phyloP scores from a whole-genome alignment of 371 early-diverging fungal species.

The Chytridiales sp. region DNA sequence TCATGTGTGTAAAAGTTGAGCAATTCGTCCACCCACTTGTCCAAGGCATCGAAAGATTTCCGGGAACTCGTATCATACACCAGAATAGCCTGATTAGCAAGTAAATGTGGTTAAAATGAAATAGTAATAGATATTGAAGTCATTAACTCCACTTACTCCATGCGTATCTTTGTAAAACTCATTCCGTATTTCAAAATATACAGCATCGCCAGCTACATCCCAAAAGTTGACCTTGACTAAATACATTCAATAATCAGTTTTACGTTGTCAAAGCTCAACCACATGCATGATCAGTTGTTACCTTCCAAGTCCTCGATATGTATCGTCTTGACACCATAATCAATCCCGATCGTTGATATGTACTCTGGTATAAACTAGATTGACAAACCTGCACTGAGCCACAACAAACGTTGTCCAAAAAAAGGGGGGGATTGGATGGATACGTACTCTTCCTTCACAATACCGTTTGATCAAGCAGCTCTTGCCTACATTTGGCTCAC shows the following conservation, averaged over 20 bases:
- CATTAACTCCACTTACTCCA: conserved; percentile 30
- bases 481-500: conserved; percentile 53
- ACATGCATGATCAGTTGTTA: conserved; percentile 11
- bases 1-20: conserved; percentile 25
- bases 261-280: background rate
- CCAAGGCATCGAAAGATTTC: conserved; percentile 36
- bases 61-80: conserved; percentile 41
- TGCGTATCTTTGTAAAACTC: conserved; percentile 61
- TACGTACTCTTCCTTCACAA: conserved; percentile 51
- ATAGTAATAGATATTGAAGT: no score
- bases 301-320: conserved; percentile 37
- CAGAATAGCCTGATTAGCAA: conserved; percentile 43
- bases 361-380: conserved; percentile 50
- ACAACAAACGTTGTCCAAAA: background rate
- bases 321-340: conserved; percentile 53
- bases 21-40: conserved; percentile 49
- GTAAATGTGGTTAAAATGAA: no score
- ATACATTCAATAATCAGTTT: background rate
- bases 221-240: conserved; percentile 60
- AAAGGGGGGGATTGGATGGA: background rate
- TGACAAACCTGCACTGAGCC: background rate
- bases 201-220: conserved; percentile 55
- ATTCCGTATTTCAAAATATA: conserved; percentile 54
- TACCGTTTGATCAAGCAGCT: conserved; percentile 55
- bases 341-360: conserved; percentile 58